A percentile compares a stretch with the other conserved stretches of the same genome.
Conservation (phyloP, 176 grass and related monocot genomes). For the Lolium rigidum region DNA sequence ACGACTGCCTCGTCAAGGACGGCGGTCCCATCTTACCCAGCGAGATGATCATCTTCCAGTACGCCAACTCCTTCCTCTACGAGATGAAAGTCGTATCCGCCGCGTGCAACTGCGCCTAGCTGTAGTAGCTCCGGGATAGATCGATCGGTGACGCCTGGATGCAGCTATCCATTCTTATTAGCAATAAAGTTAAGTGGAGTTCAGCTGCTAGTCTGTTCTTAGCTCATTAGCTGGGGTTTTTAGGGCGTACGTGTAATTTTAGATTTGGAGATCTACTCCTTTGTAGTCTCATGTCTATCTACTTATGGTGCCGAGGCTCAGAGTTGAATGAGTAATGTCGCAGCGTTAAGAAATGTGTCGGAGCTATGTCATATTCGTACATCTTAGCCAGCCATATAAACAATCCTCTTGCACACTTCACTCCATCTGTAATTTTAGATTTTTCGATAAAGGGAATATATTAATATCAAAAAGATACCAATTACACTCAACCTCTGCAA, state of each 20-base stretch:
- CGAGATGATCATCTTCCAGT: conserved; percentile 14
- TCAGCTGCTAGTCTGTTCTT: neutral
- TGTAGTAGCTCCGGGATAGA: neutral
- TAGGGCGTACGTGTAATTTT: neutral
- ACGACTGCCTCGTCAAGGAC: conserved; percentile 34
- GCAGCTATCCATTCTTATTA: neutral
- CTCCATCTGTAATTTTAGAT: no score
- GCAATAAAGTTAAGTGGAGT: neutral
- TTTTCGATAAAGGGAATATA: no score
- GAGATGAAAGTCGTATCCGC: neutral
- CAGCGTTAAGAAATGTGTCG: no score
- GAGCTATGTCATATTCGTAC: no score
- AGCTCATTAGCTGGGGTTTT: neutral
- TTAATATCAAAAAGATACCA: no score
- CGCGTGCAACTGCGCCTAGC: neutral
- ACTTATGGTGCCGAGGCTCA: no score
- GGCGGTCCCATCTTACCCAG: neutral
- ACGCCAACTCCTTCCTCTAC: conserved; percentile 31
- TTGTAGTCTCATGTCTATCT: no score
- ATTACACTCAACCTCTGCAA: no score
- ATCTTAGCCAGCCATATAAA: no score
- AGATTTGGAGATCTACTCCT: no score
- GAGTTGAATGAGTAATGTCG: no score
- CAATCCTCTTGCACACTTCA: no score
- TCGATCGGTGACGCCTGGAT: neutral